Evolutionary conservation across 148 eudicot genomes (phyloP).

Genomic region (Agrostemma githago): DNA sequence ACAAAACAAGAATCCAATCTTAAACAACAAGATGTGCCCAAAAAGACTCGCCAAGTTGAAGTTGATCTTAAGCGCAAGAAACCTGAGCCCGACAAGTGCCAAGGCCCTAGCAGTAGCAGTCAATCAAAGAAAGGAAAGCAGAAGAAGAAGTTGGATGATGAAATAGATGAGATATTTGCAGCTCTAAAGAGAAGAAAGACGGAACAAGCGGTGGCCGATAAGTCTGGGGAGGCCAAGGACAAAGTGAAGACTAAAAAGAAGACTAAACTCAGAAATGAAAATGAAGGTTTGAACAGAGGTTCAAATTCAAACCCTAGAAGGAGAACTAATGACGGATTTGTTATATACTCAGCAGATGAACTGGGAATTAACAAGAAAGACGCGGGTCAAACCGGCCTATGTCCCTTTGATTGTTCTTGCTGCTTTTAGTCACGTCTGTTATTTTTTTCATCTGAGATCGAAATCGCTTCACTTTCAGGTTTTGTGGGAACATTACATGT

Average conservation of each 20-base stretch:
- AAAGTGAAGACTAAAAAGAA: slow-evolving; percentile 30
- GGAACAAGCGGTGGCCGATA: slow-evolving; percentile 22
- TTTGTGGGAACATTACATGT: background rate
- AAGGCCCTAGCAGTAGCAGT: slow-evolving; percentile 1
- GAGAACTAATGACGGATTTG: slow-evolving; percentile 58
- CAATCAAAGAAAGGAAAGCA: slow-evolving; percentile 25
- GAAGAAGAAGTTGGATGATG: slow-evolving; percentile 25
- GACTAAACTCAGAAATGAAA: slow-evolving; percentile 20
- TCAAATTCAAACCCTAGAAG: slow-evolving; percentile 39
- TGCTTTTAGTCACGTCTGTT: slow-evolving; percentile 43
- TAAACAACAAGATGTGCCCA: slow-evolving; percentile 12
- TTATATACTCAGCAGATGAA: slow-evolving; percentile 58
- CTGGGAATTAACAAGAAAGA: slow-evolving; percentile 52
- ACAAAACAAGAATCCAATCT: slow-evolving; percentile 22
- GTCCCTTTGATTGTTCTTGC: slow-evolving; percentile 88
- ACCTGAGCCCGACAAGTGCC: slow-evolving; percentile 20
- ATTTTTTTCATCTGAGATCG: background rate
- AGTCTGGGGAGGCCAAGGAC: slow-evolving; percentile 14
- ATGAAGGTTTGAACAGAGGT: slow-evolving; percentile 13
- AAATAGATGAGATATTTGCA: slow-evolving; percentile 59
- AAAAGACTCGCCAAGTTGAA: slow-evolving; percentile 31
- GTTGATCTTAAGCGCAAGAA: slow-evolving; percentile 55
- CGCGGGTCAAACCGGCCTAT: slow-evolving; percentile 60
- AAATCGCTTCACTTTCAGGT: background rate
- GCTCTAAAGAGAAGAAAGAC: slow-evolving; percentile 47